Percentiles rank a stretch among this genome's conserved stretches.
These are phyloP conservation scores for Phlegmacium glaucopus DNA, from an alignment of 768 basidiomycete species.

Conservation along the genomic window DNA sequence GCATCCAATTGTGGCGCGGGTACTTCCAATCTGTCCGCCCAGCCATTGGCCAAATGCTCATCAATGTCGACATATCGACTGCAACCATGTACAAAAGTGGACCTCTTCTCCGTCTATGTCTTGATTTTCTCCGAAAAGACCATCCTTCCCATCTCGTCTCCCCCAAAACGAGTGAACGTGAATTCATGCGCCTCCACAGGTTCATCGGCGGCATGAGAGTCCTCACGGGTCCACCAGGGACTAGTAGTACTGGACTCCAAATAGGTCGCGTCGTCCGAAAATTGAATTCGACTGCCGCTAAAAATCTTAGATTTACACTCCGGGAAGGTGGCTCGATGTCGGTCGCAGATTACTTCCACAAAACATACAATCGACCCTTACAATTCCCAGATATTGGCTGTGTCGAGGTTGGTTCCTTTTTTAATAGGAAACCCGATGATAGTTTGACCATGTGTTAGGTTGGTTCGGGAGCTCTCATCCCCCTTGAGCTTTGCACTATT, in stretches of 20 bases:
- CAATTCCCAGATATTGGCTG: constrained; percentile 63
- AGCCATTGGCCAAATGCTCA: constrained; percentile 58
- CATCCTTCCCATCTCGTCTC: constrained; percentile 30
- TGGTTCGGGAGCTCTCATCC: constrained; percentile 60
- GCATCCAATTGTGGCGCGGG: constrained; percentile 73
- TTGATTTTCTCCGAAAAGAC: constrained; percentile 44
- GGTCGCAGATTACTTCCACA: constrained; percentile 59
- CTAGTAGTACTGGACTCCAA: constrained; percentile 22
- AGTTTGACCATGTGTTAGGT: constrained; percentile 38
- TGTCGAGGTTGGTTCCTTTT: constrained; percentile 49
- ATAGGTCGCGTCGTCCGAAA: constrained; percentile 62
- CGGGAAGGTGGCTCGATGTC: constrained; percentile 53
- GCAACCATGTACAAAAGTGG: constrained; percentile 76
- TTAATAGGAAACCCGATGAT: background rate
- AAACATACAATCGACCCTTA: constrained; percentile 48
- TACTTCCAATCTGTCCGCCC: constrained; percentile 82
- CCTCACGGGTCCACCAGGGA: constrained; percentile 23
- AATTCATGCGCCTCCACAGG: constrained; percentile 41
- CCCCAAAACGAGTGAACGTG: constrained; percentile 48
- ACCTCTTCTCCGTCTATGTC: constrained; percentile 51
- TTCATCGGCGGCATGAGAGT: constrained; percentile 37
- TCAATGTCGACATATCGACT: constrained; percentile 82
- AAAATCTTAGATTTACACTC: constrained; percentile 50
- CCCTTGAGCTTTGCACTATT: constrained; percentile 65
- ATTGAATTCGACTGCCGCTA: constrained; percentile 51